phyloP scores from a whole-genome alignment of 2,329 filamentous ascomycete genomes.

The Exophiala phaeomuriformis region DNA sequence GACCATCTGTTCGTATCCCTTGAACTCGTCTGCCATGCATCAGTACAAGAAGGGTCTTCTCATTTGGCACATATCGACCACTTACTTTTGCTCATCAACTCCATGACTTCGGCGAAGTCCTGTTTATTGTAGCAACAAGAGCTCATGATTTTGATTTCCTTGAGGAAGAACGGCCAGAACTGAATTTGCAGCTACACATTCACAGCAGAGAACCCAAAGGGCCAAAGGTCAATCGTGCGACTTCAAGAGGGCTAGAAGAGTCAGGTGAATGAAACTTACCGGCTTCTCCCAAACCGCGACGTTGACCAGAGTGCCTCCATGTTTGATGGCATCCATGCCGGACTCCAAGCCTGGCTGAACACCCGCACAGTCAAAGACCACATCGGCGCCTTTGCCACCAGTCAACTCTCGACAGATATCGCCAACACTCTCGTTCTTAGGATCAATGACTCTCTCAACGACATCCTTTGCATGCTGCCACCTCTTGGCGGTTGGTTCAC shows the following conservation, averaged over 20 bases:
- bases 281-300: conserved; percentile 50
- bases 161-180: conserved; percentile 26
- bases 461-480: conserved; percentile 44
- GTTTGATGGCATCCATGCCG: conserved; percentile 42
- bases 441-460: conserved; percentile 46
- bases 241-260: background rate
- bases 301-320: conserved; percentile 46
- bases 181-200: conserved; percentile 27
- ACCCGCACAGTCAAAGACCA: conserved; percentile 49
- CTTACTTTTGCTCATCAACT: conserved; percentile 30
- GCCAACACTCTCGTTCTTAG: conserved; percentile 43
- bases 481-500: conserved; percentile 43
- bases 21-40: conserved; percentile 27
- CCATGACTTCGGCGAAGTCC: conserved; percentile 32
- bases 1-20: conserved; percentile 31
- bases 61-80: background rate
- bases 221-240: background rate
- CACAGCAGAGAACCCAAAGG: no score
- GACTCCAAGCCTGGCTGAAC: conserved; percentile 44
- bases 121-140: conserved; percentile 31
- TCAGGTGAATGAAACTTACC: conserved; percentile 27
- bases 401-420: conserved; percentile 27
- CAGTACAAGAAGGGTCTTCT: no score
- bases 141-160: conserved; percentile 30
- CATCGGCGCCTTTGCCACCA: conserved; percentile 41